Evolutionary conservation across 352 stramenopile genomes (phyloP), one percentile per base, ranked within the genome.

Genomic region (Phytophthora megakarya): DNA sequence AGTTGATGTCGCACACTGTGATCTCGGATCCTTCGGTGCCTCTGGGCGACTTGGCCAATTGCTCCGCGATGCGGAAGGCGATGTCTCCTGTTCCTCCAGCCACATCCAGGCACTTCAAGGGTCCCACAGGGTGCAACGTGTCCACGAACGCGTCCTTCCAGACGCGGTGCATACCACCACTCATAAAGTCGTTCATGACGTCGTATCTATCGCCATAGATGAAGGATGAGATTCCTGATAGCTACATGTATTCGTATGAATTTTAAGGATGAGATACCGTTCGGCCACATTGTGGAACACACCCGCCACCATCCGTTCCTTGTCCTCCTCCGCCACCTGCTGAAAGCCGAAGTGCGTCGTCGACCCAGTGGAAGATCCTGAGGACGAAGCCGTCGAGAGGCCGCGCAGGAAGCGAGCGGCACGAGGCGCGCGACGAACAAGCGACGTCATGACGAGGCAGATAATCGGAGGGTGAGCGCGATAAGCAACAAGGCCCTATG

Each of bases 101-200:
- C n/a, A 99, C 93, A 75, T 99, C 97, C 23, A 99, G 74, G 47
- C 89, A 85, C 39, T 77, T 74, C 9, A 96, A 73, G 8, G 85
- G 84, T 0, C 84, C 84, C 21, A 95, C 72, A 0, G 88, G 88
- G 50, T 92, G 78, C 44, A 96, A 60, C 67, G 81, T 89, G 57
- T 94, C 77, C 44, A 98, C 90, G 72, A 99, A 96, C 48, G 97
- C 81, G 74, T 99, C 97, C 67, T 99, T 99, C 97, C 97, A 99
- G 21, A 98, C 65, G 23, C 97, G 86, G 72, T 97, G 91, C 83
- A 97, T 89, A 52, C 92, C 97, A 39, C 85, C 96, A 64, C 87
- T 98, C 97, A 99, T 99, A 63, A 99, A 93, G 80, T 99, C 97
- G 79, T 99, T 99, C 98, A 99, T 99, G 18, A 99, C 77, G 79